Evolutionary conservation across 2,329 filamentous ascomycete genomes (phyloP).

Genomic region (Scorias spongiosa): DNA sequence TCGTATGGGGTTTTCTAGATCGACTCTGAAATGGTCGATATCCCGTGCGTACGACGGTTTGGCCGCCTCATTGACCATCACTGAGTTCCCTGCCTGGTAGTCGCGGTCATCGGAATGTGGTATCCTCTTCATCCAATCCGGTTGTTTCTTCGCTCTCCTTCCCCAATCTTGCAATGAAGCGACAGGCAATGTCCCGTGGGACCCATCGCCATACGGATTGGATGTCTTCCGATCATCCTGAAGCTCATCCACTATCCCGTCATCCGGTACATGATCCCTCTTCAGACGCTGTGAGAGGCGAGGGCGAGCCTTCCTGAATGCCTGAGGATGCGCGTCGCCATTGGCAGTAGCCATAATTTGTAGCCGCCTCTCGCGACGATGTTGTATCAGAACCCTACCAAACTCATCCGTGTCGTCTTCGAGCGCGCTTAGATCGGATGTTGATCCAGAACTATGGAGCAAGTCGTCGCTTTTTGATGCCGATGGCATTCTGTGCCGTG

Average conservation of each 20-base stretch:
- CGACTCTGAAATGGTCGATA: slow-evolving; percentile 13
- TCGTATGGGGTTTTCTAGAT: slow-evolving; percentile 23
- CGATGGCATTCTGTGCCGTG: too few species aligned
- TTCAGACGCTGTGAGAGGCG: slow-evolving; percentile 7
- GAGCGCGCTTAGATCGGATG: slow-evolving; percentile 23
- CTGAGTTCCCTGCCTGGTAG: background rate
- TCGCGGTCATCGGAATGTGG: background rate
- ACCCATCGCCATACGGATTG: slow-evolving; percentile 22
- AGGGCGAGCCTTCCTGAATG: slow-evolving; percentile 29
- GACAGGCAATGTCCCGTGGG: background rate
- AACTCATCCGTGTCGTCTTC: slow-evolving; percentile 33
- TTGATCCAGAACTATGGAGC: slow-evolving; percentile 7
- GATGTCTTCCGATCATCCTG: slow-evolving; percentile 19
- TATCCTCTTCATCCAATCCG: slow-evolving; percentile 1
- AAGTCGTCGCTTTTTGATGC: slow-evolving; percentile 3
- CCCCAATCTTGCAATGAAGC: background rate
- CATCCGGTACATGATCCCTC: background rate
- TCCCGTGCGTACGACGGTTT: slow-evolving; percentile 9
- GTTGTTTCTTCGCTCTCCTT: slow-evolving; percentile 1
- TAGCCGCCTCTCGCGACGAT: slow-evolving; percentile 25
- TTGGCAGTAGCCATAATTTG: slow-evolving; percentile 23
- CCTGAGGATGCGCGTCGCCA: slow-evolving; percentile 12
- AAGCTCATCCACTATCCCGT: background rate
- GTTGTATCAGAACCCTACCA: slow-evolving; percentile 28
- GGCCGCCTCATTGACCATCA: too few species aligned